These are phyloP conservation scores for Barnettozyma pratensis DNA, from an alignment of 805 yeast genomes.

Conservation along the genomic window DNA sequence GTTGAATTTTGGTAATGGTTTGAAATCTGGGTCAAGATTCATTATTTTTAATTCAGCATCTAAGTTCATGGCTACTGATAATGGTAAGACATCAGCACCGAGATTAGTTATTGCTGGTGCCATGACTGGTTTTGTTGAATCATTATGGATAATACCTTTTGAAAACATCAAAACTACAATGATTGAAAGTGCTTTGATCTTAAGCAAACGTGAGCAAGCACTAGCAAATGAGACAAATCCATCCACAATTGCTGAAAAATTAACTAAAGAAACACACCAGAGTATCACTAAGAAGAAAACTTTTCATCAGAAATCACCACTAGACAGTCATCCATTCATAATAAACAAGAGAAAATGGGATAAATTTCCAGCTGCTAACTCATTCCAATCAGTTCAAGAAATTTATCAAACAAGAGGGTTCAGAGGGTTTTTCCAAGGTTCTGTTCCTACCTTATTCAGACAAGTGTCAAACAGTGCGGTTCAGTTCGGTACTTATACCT, in stretches of 20 bases:
- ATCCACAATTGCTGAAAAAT: conserved; percentile 27
- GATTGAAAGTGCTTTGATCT: conserved; percentile 60
- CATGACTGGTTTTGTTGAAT: conserved; percentile 79
- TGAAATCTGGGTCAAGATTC: conserved; percentile 72
- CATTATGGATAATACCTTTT: conserved; percentile 82
- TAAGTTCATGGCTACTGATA: conserved; percentile 54
- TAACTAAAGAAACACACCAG: not conserved
- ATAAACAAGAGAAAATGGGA: conserved; percentile 34
- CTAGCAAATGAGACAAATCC: conserved; percentile 10
- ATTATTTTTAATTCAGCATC: conserved; percentile 71
- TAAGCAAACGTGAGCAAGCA: conserved; percentile 20
- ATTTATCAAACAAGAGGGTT: conserved; percentile 71
- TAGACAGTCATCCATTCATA: conserved; percentile 25
- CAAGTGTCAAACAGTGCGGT: conserved; percentile 77
- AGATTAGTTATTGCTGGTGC: conserved; percentile 78
- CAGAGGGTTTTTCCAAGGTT: conserved; percentile 76
- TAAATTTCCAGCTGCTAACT: conserved; percentile 48
- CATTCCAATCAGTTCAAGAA: conserved; percentile 51
- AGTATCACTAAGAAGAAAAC: conserved; percentile 19
- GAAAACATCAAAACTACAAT: conserved; percentile 78
- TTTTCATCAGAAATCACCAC: conserved; percentile 24
- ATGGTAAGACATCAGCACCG: conserved; percentile 68
- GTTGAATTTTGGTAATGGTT: conserved; percentile 64
- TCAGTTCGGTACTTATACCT: conserved; percentile 78
- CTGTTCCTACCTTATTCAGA: conserved; percentile 74